Conservation (phyloP, 208 protist genomes). For the Trypanosoma platydactyli region DNA sequence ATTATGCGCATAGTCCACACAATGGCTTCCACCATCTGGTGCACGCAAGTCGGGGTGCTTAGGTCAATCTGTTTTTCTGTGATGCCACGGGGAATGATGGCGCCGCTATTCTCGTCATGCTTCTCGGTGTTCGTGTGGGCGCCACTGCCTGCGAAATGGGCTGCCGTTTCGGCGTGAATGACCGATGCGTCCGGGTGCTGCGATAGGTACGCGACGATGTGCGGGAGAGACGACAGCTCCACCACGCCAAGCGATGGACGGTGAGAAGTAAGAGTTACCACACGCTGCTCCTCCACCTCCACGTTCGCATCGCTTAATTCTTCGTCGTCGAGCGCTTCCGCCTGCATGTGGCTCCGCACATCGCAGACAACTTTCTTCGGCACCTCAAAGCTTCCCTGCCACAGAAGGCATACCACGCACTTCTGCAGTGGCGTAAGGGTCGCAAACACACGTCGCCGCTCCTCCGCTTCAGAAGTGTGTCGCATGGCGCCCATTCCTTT, state of each 20-base stretch:
- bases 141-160: slow-evolving; percentile 39
- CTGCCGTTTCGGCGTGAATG: slow-evolving; percentile 39
- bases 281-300: slow-evolving; percentile 39
- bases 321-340: slow-evolving; percentile 14
- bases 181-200: slow-evolving; percentile 31
- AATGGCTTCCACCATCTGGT: slow-evolving; percentile 67
- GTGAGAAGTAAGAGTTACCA: slow-evolving; percentile 37
- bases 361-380: slow-evolving; percentile 51
- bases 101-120: background rate
- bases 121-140: too few relatives aligned
- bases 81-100: slow-evolving; percentile 22
- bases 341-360: slow-evolving; percentile 39
- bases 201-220: slow-evolving; percentile 52
- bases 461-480: slow-evolving; percentile 1
- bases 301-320: slow-evolving; percentile 34
- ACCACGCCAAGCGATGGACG: slow-evolving; percentile 56
- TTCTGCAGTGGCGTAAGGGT: slow-evolving; percentile 61
- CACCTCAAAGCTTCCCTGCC: slow-evolving; percentile 50
- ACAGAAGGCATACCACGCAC: slow-evolving; percentile 65
- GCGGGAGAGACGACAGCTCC: slow-evolving; percentile 65
- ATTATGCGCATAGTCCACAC: slow-evolving; percentile 56
- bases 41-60: slow-evolving; percentile 42
- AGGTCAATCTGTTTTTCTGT: slow-evolving; percentile 81
- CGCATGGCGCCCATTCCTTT: background rate
- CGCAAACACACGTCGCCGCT: slow-evolving; percentile 52